A percentile compares a stretch with the other conserved stretches of the same genome.
These are phyloP conservation scores for Ambrosia hybrid DNA, from an alignment of 140 eudicot species.

Conservation along the genomic window DNA sequence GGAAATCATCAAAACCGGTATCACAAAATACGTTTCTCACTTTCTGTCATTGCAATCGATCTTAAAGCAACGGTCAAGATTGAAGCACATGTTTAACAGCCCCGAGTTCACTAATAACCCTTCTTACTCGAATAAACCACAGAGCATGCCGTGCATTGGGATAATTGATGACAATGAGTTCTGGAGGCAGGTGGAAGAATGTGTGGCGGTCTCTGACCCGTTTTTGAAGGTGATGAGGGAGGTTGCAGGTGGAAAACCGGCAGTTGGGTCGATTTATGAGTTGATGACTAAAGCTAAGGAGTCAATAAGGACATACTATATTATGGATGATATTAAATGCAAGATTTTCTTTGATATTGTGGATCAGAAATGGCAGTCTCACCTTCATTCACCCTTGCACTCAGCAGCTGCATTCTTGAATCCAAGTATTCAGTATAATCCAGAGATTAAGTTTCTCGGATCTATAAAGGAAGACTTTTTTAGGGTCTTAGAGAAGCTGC, in stretches of 20 bases:
- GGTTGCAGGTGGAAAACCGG: constrained; percentile 87
- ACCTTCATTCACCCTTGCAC: constrained; percentile 83
- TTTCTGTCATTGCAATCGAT: constrained; percentile 68
- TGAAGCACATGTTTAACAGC: constrained; percentile 83
- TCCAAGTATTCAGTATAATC: constrained; percentile 89
- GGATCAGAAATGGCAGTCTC: constrained; percentile 83
- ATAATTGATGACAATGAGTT: constrained; percentile 80
- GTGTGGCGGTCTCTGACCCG: constrained; percentile 91
- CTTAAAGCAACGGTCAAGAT: constrained; percentile 67
- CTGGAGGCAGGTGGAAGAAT: constrained; percentile 84
- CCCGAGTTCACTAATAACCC: constrained; percentile 67
- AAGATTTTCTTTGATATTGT: constrained; percentile 85
- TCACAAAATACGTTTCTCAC: constrained; percentile 72
- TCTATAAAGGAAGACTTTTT: constrained; percentile 84
- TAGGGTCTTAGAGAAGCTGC: constrained; percentile 74
- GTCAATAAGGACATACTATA: constrained; percentile 85
- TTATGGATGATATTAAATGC: constrained; percentile 93
- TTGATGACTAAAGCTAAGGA: constrained; percentile 88
- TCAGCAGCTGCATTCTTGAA: constrained; percentile 95
- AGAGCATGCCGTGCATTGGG: constrained; percentile 52
- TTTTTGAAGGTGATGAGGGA: constrained; percentile 81
- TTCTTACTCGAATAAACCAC: constrained; percentile 57
- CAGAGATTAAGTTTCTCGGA: constrained; percentile 75
- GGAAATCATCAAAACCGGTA: constrained; percentile 73
- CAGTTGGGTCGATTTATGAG: constrained; percentile 79